These are phyloP conservation scores for Stephanodiscus minutulus DNA, from an alignment of 108 stramenopile species.

Conservation along the genomic window DNA sequence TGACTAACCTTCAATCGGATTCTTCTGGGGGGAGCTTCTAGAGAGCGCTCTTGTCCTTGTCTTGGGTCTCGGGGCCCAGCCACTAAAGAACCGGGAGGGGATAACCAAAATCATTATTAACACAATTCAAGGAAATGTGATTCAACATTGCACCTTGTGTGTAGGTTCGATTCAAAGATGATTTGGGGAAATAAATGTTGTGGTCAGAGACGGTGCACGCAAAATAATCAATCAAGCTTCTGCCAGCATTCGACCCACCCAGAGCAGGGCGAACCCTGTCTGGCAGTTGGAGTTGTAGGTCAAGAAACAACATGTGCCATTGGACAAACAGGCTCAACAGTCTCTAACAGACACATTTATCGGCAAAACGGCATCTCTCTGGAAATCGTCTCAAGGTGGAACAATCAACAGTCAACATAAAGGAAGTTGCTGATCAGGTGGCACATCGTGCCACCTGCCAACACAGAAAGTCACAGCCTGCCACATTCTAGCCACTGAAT, in stretches of 20 bases:
- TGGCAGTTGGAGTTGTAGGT: not conserved
- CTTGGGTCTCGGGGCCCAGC: not conserved
- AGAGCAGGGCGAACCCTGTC: too few relatives aligned
- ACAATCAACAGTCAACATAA: too few relatives aligned
- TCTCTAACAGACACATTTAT: not conserved
- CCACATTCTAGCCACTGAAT: too few relatives aligned
- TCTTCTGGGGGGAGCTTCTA: not conserved
- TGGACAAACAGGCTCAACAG: not conserved
- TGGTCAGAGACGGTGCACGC: not conserved
- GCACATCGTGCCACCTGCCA: not conserved
- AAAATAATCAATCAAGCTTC: too few relatives aligned
- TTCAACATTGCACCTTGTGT: slow-evolving; percentile 3
- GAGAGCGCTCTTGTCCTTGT: not conserved
- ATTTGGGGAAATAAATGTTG: too few relatives aligned
- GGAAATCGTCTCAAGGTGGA: too few relatives aligned
- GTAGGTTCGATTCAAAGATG: not conserved
- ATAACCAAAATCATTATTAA: not conserved
- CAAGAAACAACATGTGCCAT: not conserved
- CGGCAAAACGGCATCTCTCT: not conserved
- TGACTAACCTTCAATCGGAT: not conserved
- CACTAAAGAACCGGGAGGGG: not conserved
- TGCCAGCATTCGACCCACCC: too few relatives aligned
- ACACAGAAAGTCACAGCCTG: not conserved
- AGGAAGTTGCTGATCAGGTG: not conserved
- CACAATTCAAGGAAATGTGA: not conserved